phyloP scores from a whole-genome alignment of 2,329 filamentous ascomycete genomes.

The Calonectria multiphialidica region DNA sequence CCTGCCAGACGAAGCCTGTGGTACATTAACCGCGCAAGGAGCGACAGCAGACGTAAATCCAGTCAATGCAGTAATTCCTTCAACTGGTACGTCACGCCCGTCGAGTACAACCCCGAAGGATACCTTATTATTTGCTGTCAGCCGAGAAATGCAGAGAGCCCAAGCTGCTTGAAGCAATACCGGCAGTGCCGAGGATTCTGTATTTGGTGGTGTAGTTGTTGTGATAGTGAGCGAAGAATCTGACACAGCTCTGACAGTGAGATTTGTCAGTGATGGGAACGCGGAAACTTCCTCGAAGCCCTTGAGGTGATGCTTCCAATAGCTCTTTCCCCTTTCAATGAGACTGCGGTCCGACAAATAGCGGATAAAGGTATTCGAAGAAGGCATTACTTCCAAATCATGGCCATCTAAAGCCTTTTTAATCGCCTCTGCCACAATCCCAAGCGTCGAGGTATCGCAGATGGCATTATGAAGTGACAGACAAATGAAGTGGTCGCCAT shows the following conservation, averaged over 20 bases:
- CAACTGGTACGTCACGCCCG: background rate
- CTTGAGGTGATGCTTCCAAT: slow-evolving; percentile 10
- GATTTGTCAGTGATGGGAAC: background rate
- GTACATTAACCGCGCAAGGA: background rate
- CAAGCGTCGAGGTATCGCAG: background rate
- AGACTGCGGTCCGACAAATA: slow-evolving; percentile 1
- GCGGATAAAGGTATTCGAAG: background rate
- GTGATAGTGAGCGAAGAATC: background rate
- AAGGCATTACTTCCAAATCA: background rate
- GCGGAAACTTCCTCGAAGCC: background rate
- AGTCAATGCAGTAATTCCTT: slow-evolving; percentile 1
- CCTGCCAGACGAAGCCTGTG: slow-evolving; percentile 1
- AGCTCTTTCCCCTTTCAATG: background rate
- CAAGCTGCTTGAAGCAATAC: slow-evolving; percentile 8
- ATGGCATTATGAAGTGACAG: slow-evolving; percentile 6
- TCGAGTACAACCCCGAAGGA: slow-evolving; percentile 5
- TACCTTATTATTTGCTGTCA: background rate
- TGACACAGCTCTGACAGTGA: background rate
- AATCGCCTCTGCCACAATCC: background rate
- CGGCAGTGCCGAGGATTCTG: background rate
- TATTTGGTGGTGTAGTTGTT: background rate
- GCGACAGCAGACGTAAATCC: background rate
- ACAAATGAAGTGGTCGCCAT: slow-evolving; percentile 3
- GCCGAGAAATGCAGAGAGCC: slow-evolving; percentile 6
- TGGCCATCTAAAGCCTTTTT: background rate